Evolutionary conservation across 805 yeast genomes (phyloP).

Genomic region (Kodamaea kaohsiungensis): DNA sequence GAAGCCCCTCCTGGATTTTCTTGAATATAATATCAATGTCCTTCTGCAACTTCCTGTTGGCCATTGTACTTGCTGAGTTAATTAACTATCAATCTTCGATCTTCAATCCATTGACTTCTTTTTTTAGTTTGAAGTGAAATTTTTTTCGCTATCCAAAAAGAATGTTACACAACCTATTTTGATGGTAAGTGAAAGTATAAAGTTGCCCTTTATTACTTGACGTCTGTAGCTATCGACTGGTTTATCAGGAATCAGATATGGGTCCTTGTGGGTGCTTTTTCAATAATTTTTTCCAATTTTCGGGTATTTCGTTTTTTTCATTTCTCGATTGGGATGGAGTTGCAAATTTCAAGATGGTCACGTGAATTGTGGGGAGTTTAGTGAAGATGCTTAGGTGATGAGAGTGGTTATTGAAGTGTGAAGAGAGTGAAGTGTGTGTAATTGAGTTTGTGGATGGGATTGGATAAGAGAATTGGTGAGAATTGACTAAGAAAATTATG

Average conservation of each 20-base stretch:
- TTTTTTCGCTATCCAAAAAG: not conserved
- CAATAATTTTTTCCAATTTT: not conserved
- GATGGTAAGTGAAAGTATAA: not conserved
- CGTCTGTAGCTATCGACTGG: not conserved
- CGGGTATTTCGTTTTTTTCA: not conserved
- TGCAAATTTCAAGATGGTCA: not conserved
- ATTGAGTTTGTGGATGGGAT: too few species aligned
- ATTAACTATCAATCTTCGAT: not conserved
- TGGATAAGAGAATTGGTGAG: too few species aligned
- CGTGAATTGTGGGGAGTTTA: not conserved
- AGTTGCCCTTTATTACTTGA: not conserved
- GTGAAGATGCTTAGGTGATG: not conserved
- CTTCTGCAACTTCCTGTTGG: constrained; percentile 9
- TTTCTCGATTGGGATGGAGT: not conserved
- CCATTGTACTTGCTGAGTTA: not conserved
- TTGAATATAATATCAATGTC: constrained; percentile 34
- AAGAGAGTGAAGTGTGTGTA: too few species aligned
- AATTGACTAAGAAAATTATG: too few species aligned
- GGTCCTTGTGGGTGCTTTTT: not conserved
- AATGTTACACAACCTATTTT: not conserved
- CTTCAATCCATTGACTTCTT: not conserved
- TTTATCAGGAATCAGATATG: not conserved
- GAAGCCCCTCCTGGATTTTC: constrained; percentile 46
- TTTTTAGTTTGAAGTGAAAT: not conserved
- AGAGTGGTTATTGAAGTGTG: too few species aligned